Conservation (phyloP, 371 early-diverging fungal genomes). For the Lichtheimia ramosa region DNA sequence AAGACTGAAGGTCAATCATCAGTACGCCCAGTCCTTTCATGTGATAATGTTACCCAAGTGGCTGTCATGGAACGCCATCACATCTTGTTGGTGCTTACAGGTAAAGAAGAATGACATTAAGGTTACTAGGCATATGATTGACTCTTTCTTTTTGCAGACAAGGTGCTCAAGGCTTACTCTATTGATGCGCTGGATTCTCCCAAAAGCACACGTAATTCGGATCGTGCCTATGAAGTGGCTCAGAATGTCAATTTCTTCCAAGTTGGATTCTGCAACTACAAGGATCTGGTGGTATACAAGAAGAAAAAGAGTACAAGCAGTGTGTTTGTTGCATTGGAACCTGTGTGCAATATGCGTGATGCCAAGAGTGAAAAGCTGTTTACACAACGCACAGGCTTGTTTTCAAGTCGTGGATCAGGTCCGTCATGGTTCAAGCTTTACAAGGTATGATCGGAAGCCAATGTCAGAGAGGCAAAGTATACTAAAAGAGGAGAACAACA, state of each 20-base stretch:
- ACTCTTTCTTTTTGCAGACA: constrained; percentile 39
- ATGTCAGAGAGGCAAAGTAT: too few relatives aligned
- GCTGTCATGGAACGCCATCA: constrained; percentile 49
- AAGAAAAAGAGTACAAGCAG: constrained; percentile 50
- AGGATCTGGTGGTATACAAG: constrained; percentile 62
- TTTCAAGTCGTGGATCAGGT: constrained; percentile 43
- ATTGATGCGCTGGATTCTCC: constrained; percentile 54
- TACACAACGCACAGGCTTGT: constrained; percentile 34
- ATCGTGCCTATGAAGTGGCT: constrained; percentile 59
- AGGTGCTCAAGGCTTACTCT: constrained; percentile 66
- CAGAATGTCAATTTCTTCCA: constrained; percentile 76
- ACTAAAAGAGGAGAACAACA: too few relatives aligned
- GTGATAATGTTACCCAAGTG: constrained; percentile 44
- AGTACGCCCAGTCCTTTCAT: constrained; percentile 35
- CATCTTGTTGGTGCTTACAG: constrained; percentile 47
- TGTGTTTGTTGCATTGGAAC: constrained; percentile 42
- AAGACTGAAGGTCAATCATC: constrained; percentile 26
- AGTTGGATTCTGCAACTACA: constrained; percentile 65
- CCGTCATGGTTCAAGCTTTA: constrained; percentile 45
- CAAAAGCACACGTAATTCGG: constrained; percentile 33
- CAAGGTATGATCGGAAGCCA: constrained; percentile 12
- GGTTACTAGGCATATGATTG: background rate
- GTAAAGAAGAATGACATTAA: constrained; percentile 12
- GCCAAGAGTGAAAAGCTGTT: constrained; percentile 35
- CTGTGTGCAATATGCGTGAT: constrained; percentile 43